Base-by-base conservation (phyloP, 345 rosid species). In the Noccaea bulbosa region DNA sequence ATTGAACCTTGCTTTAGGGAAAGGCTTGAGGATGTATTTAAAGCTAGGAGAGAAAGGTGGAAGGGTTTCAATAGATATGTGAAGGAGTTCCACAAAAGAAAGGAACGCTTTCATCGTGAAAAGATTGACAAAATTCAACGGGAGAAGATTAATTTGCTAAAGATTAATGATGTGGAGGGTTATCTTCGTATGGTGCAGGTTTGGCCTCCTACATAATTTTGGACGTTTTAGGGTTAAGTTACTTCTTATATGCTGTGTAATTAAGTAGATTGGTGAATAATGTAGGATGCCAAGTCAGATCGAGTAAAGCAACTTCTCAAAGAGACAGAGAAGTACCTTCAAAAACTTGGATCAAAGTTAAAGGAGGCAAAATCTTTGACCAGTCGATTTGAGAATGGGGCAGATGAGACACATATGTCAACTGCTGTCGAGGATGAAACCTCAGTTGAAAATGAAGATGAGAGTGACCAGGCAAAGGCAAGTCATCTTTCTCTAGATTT, bases 141-240 rank as follows among this genome's bases (percentile, higher is more conserved):
- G 17, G 98, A 92, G 86, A 92, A 92, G 83, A 89, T 92, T 70
- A 92, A 90, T 81, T 72, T 92, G 62, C 82, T 92, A 62, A 92
- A 92, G 84, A 92, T 92, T 61, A 92, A 89, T 83, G 98, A 92
- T 71, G 96, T 92, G 50, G 98, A 92, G 85, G 98, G 98, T 64
- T 92, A 92, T 84, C 80, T 92, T 71, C 89, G 98, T 67, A 92
- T 92, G 94, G 96, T 92, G 75, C 88, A 92, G 96, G 98, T 88
- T 74, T 62, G 87, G 30, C 38, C 70, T 67, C 59, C 77, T 63
- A 44, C 16, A 70, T 72, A 44, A 46, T 38, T 59, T 58, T 70
- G 11, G 16, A 69, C 22, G 72, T 63, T 24, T 37, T 34, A 24
- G 4, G 64, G 41, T 12, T 57, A 37, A 55, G 64, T 49, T 63